These are phyloP conservation scores for Dendrostoma leiphaemia DNA, from an alignment of 2,329 filamentous ascomycete species.

Conservation along the genomic window DNA sequence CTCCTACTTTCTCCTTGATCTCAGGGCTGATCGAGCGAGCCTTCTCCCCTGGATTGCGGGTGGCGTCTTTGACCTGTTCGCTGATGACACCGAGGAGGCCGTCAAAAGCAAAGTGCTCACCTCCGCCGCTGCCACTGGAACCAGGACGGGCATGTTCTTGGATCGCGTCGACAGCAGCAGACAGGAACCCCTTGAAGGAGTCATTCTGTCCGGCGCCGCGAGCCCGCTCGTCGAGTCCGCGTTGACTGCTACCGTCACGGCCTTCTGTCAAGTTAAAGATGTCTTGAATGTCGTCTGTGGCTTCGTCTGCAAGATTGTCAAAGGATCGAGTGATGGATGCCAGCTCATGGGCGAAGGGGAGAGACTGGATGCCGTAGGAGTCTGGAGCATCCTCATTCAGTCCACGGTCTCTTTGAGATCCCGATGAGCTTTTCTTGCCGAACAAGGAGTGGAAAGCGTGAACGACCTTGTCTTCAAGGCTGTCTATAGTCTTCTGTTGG, in stretches of 20 bases:
- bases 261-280: slow-evolving; percentile 43
- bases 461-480: slow-evolving; percentile 41
- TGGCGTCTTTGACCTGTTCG: slow-evolving; percentile 41
- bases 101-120: slow-evolving; percentile 37
- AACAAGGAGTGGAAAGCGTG: slow-evolving; percentile 45
- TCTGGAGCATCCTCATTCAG: slow-evolving; percentile 36
- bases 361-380: slow-evolving; percentile 37
- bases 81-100: slow-evolving; percentile 41
- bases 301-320: slow-evolving; percentile 37
- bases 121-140: slow-evolving; percentile 21
- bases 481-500: slow-evolving; percentile 44
- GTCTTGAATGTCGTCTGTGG: slow-evolving; percentile 41
- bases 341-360: slow-evolving; percentile 47
- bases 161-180: slow-evolving; percentile 38
- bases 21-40: slow-evolving; percentile 43
- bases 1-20: slow-evolving; percentile 43
- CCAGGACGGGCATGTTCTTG: slow-evolving; percentile 31
- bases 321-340: slow-evolving; percentile 39
- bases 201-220: slow-evolving; percentile 25
- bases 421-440: slow-evolving; percentile 29
- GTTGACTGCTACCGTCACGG: slow-evolving; percentile 1
- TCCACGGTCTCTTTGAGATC: slow-evolving; percentile 21
- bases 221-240: slow-evolving; percentile 21
- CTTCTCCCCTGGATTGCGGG: slow-evolving; percentile 45
- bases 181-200: slow-evolving; percentile 36